phyloP scores from a whole-genome alignment of 345 rosid species.

The Turritis glabra region DNA sequence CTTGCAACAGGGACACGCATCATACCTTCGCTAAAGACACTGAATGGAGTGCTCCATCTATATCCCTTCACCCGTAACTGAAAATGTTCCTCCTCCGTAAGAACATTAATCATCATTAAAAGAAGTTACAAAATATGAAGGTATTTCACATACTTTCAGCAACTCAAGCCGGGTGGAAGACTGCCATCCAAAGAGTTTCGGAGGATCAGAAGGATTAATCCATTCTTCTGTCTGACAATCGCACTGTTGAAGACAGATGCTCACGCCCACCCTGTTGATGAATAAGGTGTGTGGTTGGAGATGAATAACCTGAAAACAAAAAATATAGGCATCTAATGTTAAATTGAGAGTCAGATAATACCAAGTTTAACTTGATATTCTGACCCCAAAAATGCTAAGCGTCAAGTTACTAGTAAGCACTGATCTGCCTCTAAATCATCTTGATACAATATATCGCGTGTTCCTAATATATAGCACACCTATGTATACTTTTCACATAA shows the following conservation, averaged over 20 bases:
- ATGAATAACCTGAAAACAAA: slow-evolving; percentile 72
- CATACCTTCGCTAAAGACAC: slow-evolving; percentile 72
- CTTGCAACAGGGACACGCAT: slow-evolving; percentile 69
- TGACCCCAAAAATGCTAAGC: neutral
- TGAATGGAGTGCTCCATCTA: slow-evolving; percentile 88
- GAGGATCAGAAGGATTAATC: slow-evolving; percentile 88
- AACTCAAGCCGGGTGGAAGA: slow-evolving; percentile 63
- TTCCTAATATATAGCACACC: slow-evolving; percentile 14
- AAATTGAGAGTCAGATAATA: slow-evolving; percentile 21
- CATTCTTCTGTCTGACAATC: slow-evolving; percentile 72
- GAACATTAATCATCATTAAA: slow-evolving; percentile 14
- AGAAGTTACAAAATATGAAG: slow-evolving; percentile 4
- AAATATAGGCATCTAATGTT: slow-evolving; percentile 10
- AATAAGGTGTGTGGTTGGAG: slow-evolving; percentile 88
- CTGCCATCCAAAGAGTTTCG: slow-evolving; percentile 79
- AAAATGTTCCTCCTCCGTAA: slow-evolving; percentile 24
- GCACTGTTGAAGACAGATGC: slow-evolving; percentile 85
- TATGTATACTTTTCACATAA: slow-evolving; percentile 1
- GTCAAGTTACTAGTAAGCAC: slow-evolving; percentile 6
- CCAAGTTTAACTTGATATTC: slow-evolving; percentile 1
- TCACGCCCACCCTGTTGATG: slow-evolving; percentile 74
- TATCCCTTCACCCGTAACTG: slow-evolving; percentile 79
- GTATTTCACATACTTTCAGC: slow-evolving; percentile 61
- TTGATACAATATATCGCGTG: neutral
- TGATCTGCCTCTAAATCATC: slow-evolving; percentile 18